Evolutionary conservation across 2,329 filamentous ascomycete genomes (phyloP).

Genomic region (Aspergillus sp.): DNA sequence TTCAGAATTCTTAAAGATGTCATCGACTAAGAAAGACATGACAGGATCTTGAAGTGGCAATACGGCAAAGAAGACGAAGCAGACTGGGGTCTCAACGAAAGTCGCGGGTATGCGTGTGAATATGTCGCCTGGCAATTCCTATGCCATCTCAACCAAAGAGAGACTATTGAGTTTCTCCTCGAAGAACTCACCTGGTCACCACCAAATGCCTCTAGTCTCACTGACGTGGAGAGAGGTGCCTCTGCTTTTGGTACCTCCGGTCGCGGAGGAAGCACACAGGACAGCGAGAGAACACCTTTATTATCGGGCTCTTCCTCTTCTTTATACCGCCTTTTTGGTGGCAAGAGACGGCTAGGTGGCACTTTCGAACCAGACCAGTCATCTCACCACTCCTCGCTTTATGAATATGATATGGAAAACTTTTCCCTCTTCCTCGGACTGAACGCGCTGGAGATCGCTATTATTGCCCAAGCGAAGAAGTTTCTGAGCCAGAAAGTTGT

Average conservation of each 20-base stretch:
- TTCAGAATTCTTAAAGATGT: not conserved
- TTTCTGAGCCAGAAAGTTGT: conserved; percentile 79
- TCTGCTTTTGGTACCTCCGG: conserved; percentile 13
- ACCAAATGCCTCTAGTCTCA: conserved; percentile 15
- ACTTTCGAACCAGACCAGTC: conserved; percentile 44
- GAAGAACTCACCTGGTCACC: conserved; percentile 46
- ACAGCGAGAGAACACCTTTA: conserved; percentile 31
- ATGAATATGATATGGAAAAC: conserved; percentile 57
- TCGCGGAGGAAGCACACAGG: conserved; percentile 9
- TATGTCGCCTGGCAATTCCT: conserved; percentile 63
- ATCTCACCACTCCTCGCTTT: conserved; percentile 36
- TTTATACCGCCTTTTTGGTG: conserved; percentile 29
- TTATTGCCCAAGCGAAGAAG: conserved; percentile 76
- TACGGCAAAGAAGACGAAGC: conserved; percentile 52
- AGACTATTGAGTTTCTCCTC: conserved; percentile 58
- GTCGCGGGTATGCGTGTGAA: conserved; percentile 59
- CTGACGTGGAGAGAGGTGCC: conserved; percentile 21
- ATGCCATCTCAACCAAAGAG: conserved; percentile 54
- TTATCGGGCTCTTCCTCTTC: conserved; percentile 24
- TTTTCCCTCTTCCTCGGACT: conserved; percentile 73
- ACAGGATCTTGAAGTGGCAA: conserved; percentile 57
- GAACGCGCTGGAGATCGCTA: conserved; percentile 84
- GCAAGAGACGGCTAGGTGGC: conserved; percentile 30
- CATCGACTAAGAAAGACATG: not conserved
- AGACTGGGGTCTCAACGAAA: conserved; percentile 57